Base-by-base conservation (phyloP, 768 basidiomycete species). In the Phylloporus rhodoxanthus region DNA sequence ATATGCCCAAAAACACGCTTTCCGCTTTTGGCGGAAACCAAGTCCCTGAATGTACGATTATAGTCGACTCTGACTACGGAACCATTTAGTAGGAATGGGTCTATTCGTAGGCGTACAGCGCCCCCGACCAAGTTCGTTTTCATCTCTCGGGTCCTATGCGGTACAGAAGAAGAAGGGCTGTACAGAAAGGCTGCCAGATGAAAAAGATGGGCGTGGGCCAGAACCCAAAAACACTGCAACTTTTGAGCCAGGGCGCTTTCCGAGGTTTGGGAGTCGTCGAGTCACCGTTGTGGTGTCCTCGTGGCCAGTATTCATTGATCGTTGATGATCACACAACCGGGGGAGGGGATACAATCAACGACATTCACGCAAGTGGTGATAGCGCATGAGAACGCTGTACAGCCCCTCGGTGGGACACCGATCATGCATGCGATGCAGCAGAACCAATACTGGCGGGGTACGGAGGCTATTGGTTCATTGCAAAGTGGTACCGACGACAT, bases 281-380 rank as follows among this genome's bases (percentile, higher is more conserved):
- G 28, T 29, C 28, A 29, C 10, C n/a, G 43, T 47, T 14, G 49
- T 43, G 45, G 50, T 40, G 17, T 39, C 48, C 46, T 52, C 49
- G 51, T 62, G 60, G 60, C 48, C 36, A 37, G 11, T 9, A 44
- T 52, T 48, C 21, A 39, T 48, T 48, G 47, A 52, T 53, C 58
- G 43, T 20, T 47, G 45, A 57, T 57, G 45, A 54, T 46, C 52
- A 43, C 45, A 50, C 40, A 17, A 4, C 36, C 2, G 38, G 38
- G 38, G 38, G 38, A 40, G 21, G 37, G 37, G 33, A 6, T 19
- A 20, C 19, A 10, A 37, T 37, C 36, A 37, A 19, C 9, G 36
- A 19, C 17, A 17, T 10, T n/a, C 17, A 39, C 11, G 37, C 28
- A 14, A 13, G 19, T 20, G 37, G 37, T 14, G 38, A 20, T 34